Conservation (phyloP, 176 grass and related monocot genomes). For the Urochloa ruziziensis region DNA sequence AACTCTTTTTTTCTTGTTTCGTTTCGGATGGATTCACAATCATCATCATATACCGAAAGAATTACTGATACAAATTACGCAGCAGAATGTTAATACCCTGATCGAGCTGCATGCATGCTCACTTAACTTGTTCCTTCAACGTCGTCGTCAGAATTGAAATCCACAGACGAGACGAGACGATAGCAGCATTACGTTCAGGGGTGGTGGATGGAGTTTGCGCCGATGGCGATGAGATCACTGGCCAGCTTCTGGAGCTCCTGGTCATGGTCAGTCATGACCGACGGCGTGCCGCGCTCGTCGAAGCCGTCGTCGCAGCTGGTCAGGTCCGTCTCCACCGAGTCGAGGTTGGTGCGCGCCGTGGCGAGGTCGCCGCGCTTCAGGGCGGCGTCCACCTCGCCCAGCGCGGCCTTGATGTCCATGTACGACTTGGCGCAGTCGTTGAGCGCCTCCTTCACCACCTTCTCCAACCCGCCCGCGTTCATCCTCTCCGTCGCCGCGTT, state of each 20-base stretch:
- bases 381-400: slow-evolving; percentile 26
- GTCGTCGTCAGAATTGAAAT: too few relatives aligned
- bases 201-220: neutral
- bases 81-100: too few relatives aligned
- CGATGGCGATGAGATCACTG: slow-evolving; percentile 58
- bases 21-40: too few relatives aligned
- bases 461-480: neutral
- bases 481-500: slow-evolving; percentile 8
- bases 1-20: too few relatives aligned
- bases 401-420: slow-evolving; percentile 27
- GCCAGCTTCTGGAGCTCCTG: slow-evolving; percentile 33
- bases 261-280: slow-evolving; percentile 30
- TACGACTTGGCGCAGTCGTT: slow-evolving; percentile 43
- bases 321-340: slow-evolving; percentile 30
- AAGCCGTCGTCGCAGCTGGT: slow-evolving; percentile 54
- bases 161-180: too few relatives aligned
- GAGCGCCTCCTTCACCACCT: neutral
- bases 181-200: too few relatives aligned
- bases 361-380: slow-evolving; percentile 28
- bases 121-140: too few relatives aligned
- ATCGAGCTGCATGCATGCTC: too few relatives aligned
- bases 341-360: slow-evolving; percentile 33
- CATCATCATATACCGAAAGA: too few relatives aligned
- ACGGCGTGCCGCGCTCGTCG: slow-evolving; percentile 15
- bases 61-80: too few relatives aligned